Evolutionary conservation across 192 early-diverging fungal genomes (phyloP).

Genomic region (Entomortierella chlamydospora): DNA sequence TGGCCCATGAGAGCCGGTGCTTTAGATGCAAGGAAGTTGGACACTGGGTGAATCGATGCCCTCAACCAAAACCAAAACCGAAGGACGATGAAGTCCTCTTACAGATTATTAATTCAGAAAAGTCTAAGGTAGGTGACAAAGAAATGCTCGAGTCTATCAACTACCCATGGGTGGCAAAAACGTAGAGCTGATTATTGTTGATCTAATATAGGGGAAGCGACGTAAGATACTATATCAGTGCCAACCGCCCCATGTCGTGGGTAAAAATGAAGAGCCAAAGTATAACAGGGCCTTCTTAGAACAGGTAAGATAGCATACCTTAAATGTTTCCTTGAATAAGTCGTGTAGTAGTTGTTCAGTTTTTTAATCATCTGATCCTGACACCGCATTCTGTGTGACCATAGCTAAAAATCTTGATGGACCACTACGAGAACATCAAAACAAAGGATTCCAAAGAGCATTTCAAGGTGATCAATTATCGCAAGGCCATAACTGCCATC

Average conservation of each 20-base stretch:
- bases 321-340: too few species aligned
- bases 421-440: slow-evolving; percentile 37
- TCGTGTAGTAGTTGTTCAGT: too few species aligned
- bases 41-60: slow-evolving; percentile 21
- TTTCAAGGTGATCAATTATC: slow-evolving; percentile 53
- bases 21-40: slow-evolving; percentile 23
- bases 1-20: slow-evolving; percentile 14
- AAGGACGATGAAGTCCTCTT: slow-evolving; percentile 29
- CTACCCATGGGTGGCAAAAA: neutral
- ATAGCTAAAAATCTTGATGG: slow-evolving; percentile 42
- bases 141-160: neutral
- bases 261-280: slow-evolving; percentile 24
- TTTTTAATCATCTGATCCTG: too few species aligned
- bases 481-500: slow-evolving; percentile 53
- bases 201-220: slow-evolving; percentile 1
- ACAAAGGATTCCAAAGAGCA: slow-evolving; percentile 36
- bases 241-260: slow-evolving; percentile 22
- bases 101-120: slow-evolving; percentile 46
- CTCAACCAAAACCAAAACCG: neutral
- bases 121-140: slow-evolving; percentile 20
- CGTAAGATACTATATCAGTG: slow-evolving; percentile 33
- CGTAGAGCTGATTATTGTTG: neutral
- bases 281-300: slow-evolving; percentile 43
- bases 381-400: too few species aligned
- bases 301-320: slow-evolving; percentile 23